Conservation (phyloP, 768 basidiomycete genomes). For the Leccinum pellstonianum region DNA sequence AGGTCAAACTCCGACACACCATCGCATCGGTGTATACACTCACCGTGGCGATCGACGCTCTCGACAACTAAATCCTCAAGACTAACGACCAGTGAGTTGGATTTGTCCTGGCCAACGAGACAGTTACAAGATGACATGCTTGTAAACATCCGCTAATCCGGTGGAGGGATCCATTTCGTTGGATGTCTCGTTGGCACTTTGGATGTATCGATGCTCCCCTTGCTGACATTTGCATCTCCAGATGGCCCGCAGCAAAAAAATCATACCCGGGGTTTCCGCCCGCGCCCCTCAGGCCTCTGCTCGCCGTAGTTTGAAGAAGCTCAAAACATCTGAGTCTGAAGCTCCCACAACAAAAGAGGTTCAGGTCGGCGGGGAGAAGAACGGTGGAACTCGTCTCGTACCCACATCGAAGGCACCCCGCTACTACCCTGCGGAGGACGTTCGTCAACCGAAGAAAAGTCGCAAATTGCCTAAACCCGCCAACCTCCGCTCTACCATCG, state of each 20-base stretch:
- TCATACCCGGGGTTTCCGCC: conserved; percentile 76
- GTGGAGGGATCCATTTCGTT: conserved; percentile 19
- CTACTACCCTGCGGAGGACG: conserved; percentile 95
- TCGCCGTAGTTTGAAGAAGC: conserved; percentile 81
- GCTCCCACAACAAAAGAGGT: conserved; percentile 70
- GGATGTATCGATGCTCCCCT: conserved; percentile 34
- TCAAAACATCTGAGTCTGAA: conserved; percentile 72
- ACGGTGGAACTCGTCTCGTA: conserved; percentile 84
- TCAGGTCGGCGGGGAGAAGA: conserved; percentile 84
- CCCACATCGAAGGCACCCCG: conserved; percentile 83
- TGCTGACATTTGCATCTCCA: conserved; percentile 33
- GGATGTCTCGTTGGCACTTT: conserved; percentile 33
- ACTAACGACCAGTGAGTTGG: conserved; percentile 41
- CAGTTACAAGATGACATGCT: not conserved
- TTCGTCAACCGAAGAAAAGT: conserved; percentile 85
- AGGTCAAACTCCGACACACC: conserved; percentile 23
- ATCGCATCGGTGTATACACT: conserved; percentile 10
- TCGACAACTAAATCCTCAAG: conserved; percentile 42
- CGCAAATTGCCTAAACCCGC: conserved; percentile 83
- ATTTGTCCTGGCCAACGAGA: conserved; percentile 20
- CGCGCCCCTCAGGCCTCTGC: conserved; percentile 80
- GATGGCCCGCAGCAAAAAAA: conserved; percentile 88
- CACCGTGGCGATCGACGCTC: conserved; percentile 27
- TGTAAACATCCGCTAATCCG: conserved; percentile 1
- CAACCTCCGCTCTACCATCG: conserved; percentile 82